phyloP scores from a whole-genome alignment of 1,284 basidiomycete genomes.

The Tilletia horrida region DNA sequence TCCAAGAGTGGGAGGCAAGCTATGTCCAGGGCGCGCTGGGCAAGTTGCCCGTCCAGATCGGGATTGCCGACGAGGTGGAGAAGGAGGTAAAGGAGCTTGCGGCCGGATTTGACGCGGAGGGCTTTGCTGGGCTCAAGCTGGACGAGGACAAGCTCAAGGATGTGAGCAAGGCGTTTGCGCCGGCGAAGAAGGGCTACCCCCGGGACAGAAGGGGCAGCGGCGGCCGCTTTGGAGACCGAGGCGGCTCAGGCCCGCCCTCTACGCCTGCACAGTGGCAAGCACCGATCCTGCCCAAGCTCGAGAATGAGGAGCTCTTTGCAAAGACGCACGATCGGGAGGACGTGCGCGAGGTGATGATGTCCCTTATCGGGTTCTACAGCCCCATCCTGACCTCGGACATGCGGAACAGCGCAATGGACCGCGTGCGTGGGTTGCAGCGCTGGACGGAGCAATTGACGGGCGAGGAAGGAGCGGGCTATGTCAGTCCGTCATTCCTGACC shows the following conservation, averaged over 20 bases:
- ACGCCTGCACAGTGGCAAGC: not conserved
- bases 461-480: constrained; percentile 28
- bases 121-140: constrained; percentile 27
- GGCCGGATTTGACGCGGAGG: constrained; percentile 61
- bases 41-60: constrained; percentile 69
- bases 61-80: constrained; percentile 62
- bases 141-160: not conserved
- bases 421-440: constrained; percentile 35
- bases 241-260: not conserved
- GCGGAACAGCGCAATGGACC: constrained; percentile 27
- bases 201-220: not conserved
- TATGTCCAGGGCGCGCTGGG: constrained; percentile 69
- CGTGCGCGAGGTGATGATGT: constrained; percentile 20
- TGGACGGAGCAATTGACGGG: constrained; percentile 32
- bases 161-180: not conserved
- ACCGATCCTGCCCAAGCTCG: not conserved
- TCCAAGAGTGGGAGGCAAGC: constrained; percentile 76
- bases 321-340: constrained; percentile 6
- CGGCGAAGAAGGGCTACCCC: not conserved
- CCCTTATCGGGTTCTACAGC: constrained; percentile 41
- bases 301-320: not conserved
- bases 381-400: constrained; percentile 27
- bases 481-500: constrained; percentile 30
- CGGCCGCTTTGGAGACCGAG: not conserved
- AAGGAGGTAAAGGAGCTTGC: constrained; percentile 62